Evolutionary conservation across 306 rosid species (phyloP).

Genomic region (Casuarina cunninghamiana): DNA sequence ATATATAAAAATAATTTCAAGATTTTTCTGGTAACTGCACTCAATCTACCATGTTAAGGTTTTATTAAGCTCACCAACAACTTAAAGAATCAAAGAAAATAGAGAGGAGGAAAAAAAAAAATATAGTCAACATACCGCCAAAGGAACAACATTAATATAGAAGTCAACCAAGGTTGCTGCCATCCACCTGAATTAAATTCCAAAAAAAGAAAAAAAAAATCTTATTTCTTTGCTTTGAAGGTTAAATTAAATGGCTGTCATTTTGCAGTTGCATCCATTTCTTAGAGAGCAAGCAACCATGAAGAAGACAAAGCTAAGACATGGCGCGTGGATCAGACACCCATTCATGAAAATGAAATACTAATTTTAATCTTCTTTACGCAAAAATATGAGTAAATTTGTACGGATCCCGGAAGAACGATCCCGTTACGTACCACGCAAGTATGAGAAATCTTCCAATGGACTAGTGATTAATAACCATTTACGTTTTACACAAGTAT

Average conservation of each 20-base stretch:
- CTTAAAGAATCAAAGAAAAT: background rate
- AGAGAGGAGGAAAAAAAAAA: background rate
- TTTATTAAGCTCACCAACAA: background rate
- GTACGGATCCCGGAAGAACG: too few species aligned
- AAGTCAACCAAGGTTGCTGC: conserved; percentile 72
- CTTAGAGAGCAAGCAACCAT: background rate
- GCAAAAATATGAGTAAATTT: background rate
- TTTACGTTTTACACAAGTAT: too few species aligned
- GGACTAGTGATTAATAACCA: too few species aligned
- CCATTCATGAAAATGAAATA: background rate
- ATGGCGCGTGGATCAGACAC: background rate
- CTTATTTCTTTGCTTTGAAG: too few species aligned
- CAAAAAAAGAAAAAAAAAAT: background rate
- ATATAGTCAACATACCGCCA: conserved; percentile 51
- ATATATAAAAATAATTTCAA: too few species aligned
- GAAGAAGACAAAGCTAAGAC: conserved; percentile 1
- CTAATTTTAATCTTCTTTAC: background rate
- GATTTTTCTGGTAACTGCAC: background rate
- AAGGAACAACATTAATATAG: conserved; percentile 58
- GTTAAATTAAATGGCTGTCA: background rate
- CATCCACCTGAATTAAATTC: conserved; percentile 71
- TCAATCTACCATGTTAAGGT: background rate
- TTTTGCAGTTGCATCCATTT: background rate
- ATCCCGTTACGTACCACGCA: too few species aligned
- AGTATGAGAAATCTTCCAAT: too few species aligned